phyloP scores from a whole-genome alignment of 2,329 filamentous ascomycete genomes.

The Aureobasidium sp. region DNA sequence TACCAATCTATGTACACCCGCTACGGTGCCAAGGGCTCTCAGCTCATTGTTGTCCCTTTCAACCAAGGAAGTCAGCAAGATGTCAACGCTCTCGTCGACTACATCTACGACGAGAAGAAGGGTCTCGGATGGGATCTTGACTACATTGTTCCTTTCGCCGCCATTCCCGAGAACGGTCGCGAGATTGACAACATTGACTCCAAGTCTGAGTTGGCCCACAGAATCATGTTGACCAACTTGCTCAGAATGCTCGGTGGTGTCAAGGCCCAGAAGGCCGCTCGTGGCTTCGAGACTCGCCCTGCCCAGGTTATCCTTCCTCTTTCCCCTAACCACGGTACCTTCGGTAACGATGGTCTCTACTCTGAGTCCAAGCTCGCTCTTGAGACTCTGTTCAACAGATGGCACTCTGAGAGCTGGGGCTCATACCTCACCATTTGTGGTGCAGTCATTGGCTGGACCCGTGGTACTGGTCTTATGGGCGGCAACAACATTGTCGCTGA shows the following conservation, averaged over 20 bases:
- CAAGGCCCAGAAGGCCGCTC: slow-evolving; percentile 80
- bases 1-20: slow-evolving; percentile 98
- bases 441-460: slow-evolving; percentile 97
- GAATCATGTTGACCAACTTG: slow-evolving; percentile 98
- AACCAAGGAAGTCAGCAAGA: slow-evolving; percentile 99
- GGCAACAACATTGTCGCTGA: slow-evolving; percentile 97
- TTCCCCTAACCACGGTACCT: slow-evolving; percentile 96
- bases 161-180: slow-evolving; percentile 93
- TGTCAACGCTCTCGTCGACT: slow-evolving; percentile 84
- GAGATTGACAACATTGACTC: slow-evolving; percentile 96
- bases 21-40: slow-evolving; percentile 85
- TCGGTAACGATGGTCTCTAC: slow-evolving; percentile 95
- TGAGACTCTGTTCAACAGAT: slow-evolving; percentile 96
- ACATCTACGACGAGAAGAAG: slow-evolving; percentile 94
- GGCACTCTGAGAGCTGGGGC: slow-evolving; percentile 95
- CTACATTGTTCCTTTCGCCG: slow-evolving; percentile 90
- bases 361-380: slow-evolving; percentile 95
- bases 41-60: slow-evolving; percentile 96
- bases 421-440: slow-evolving; percentile 98
- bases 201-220: slow-evolving; percentile 93
- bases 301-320: slow-evolving; percentile 93
- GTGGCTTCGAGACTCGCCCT: slow-evolving; percentile 87
- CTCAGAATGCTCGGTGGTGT: slow-evolving; percentile 82
- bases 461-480: slow-evolving; percentile 94
- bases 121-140: slow-evolving; percentile 98